Evolutionary conservation across 1,284 basidiomycete species (phyloP).

Genomic region (Dichomitus squalens): DNA sequence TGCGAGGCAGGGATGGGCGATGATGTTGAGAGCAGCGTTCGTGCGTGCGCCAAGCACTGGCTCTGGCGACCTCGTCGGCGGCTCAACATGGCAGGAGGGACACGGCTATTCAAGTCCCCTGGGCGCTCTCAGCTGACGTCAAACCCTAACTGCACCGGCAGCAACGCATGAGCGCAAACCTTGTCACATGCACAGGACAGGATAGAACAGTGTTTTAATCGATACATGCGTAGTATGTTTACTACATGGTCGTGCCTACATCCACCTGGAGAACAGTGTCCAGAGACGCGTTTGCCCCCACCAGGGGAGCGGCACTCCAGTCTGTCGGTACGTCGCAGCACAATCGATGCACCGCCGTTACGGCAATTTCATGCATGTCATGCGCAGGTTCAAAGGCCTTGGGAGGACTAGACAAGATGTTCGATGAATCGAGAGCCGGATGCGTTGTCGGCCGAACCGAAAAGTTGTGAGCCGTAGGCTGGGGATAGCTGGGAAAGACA

Average conservation of each 20-base stretch:
- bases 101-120: background rate
- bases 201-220: too few relatives aligned
- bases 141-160: background rate
- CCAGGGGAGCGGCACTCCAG: slow-evolving; percentile 9
- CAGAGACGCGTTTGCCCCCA: background rate
- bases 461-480: background rate
- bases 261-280: background rate
- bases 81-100: background rate
- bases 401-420: slow-evolving; percentile 9
- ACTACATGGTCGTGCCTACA: background rate
- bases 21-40: too few relatives aligned
- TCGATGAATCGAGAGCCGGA: slow-evolving; percentile 23
- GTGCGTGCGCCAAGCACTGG: too few relatives aligned
- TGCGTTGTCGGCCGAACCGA: slow-evolving; percentile 6
- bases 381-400: background rate
- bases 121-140: background rate
- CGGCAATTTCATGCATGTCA: background rate
- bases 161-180: too few relatives aligned
- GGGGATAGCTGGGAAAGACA: background rate
- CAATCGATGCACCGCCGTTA: background rate
- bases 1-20: too few relatives aligned
- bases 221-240: too few relatives aligned
- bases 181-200: too few relatives aligned
- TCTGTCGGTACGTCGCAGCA: slow-evolving; percentile 14
- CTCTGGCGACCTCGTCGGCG: too few relatives aligned